These are phyloP conservation scores for Torrubiella hemipterigena DNA, from an alignment of 2,329 filamentous ascomycete genomes.

Conservation along the genomic window DNA sequence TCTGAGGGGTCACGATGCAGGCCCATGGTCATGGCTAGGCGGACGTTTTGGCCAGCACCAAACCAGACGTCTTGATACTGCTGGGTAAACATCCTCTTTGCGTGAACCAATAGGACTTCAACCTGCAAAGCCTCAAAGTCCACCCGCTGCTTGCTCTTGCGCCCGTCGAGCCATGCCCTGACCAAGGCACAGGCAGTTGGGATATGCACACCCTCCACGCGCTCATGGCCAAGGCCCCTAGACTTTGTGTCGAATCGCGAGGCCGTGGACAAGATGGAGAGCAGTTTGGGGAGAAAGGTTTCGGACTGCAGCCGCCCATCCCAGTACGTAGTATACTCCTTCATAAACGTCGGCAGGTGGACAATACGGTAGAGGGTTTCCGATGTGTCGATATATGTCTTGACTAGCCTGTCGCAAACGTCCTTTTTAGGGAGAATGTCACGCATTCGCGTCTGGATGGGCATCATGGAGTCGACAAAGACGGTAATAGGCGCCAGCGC, in stretches of 20 bases:
- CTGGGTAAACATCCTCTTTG: conserved; percentile 38
- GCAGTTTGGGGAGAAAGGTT: conserved; percentile 40
- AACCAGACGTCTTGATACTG: conserved; percentile 40
- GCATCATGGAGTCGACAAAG: conserved; percentile 47
- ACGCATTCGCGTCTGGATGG: conserved; percentile 43
- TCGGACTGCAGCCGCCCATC: conserved; percentile 31
- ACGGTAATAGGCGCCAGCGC: conserved; percentile 39
- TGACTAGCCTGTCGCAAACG: conserved; percentile 38
- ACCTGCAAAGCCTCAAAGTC: conserved; percentile 42
- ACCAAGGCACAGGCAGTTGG: conserved; percentile 44
- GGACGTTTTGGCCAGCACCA: conserved; percentile 41
- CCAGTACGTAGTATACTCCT: conserved; percentile 41
- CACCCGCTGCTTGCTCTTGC: conserved; percentile 39
- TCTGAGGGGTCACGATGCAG: conserved; percentile 45
- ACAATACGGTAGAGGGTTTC: conserved; percentile 42
- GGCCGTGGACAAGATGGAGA: conserved; percentile 39
- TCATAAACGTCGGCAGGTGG: conserved; percentile 37
- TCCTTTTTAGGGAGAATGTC: conserved; percentile 39
- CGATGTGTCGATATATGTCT: conserved; percentile 35
- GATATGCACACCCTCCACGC: conserved; percentile 42
- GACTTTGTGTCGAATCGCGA: conserved; percentile 40
- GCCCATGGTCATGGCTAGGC: conserved; percentile 48
- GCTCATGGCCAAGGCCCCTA: conserved; percentile 36
- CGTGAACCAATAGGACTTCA: conserved; percentile 40
- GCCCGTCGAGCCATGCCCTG: conserved; percentile 38